Conservation (phyloP, 257 asterid genomes). For the Penstemon eatonii region DNA sequence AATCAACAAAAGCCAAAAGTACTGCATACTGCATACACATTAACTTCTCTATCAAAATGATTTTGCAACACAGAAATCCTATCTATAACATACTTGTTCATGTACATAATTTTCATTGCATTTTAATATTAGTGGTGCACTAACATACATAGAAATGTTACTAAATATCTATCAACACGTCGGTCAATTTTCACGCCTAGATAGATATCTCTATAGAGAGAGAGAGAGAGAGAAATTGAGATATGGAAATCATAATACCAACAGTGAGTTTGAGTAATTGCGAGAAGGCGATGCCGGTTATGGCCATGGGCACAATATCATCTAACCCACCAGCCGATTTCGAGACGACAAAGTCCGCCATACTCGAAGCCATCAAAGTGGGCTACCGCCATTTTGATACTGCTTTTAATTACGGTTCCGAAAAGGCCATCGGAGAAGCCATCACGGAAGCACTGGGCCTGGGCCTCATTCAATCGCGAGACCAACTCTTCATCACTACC, state of each 20-base stretch:
- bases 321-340: slow-evolving; percentile 33
- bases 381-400: slow-evolving; percentile 77
- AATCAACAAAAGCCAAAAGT: too few relatives aligned
- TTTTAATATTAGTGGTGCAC: too few relatives aligned
- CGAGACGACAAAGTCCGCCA: slow-evolving; percentile 37
- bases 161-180: too few relatives aligned
- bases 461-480: slow-evolving; percentile 51
- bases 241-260: slow-evolving; percentile 21
- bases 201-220: too few relatives aligned
- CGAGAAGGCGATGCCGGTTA: slow-evolving; percentile 47
- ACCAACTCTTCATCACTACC: slow-evolving; percentile 64
- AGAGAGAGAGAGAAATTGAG: too few relatives aligned
- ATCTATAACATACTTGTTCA: too few relatives aligned
- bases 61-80: too few relatives aligned
- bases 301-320: slow-evolving; percentile 50
- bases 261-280: slow-evolving; percentile 32
- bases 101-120: too few relatives aligned
- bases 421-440: slow-evolving; percentile 57
- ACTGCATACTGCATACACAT: too few relatives aligned
- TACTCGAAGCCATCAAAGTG: slow-evolving; percentile 54
- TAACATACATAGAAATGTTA: too few relatives aligned
- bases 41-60: too few relatives aligned
- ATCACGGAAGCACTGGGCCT: slow-evolving; percentile 44
- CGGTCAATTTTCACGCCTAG: too few relatives aligned
- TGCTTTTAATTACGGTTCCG: slow-evolving; percentile 55